These are phyloP conservation scores for Plasmopara muralis DNA, from an alignment of 352 stramenopile genomes.

Conservation along the genomic window DNA sequence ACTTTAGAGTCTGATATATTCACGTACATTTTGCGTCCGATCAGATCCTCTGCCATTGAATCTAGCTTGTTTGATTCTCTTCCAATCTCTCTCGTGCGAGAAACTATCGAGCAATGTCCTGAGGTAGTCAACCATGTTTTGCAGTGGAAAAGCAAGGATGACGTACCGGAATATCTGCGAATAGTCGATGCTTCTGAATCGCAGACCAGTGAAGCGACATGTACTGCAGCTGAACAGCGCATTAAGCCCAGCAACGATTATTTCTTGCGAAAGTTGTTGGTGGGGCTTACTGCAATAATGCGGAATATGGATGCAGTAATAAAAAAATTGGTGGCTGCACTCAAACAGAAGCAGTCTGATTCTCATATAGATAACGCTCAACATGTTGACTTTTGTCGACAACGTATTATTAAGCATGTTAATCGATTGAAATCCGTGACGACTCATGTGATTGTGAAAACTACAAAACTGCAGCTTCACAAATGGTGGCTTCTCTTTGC, in stretches of 20 bases:
- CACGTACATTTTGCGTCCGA: conserved; percentile 71
- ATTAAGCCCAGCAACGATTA: conserved; percentile 13
- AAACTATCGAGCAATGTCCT: conserved; percentile 72
- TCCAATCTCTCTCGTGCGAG: conserved; percentile 63
- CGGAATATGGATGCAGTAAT: conserved; percentile 22
- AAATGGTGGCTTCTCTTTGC: conserved; percentile 73
- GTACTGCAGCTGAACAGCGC: conserved; percentile 1
- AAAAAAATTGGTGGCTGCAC: conserved; percentile 12
- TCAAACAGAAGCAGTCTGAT: conserved; percentile 17
- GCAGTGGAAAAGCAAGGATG: conserved; percentile 63
- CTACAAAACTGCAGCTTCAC: conserved; percentile 64
- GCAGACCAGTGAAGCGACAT: neutral
- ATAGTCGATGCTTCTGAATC: conserved; percentile 21
- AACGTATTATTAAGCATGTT: conserved; percentile 32
- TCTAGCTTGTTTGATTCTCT: conserved; percentile 69
- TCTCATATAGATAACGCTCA: conserved; percentile 7
- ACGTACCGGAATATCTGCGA: conserved; percentile 44
- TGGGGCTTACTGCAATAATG: conserved; percentile 22
- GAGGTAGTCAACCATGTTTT: conserved; percentile 74
- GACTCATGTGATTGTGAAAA: conserved; percentile 42
- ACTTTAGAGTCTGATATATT: conserved; percentile 65
- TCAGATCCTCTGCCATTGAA: conserved; percentile 73
- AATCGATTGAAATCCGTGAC: conserved; percentile 55
- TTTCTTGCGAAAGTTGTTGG: conserved; percentile 28
- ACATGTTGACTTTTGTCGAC: conserved; percentile 10